These are phyloP conservation scores for Trichocladium antarcticum DNA, from an alignment of 495 filamentous ascomycete species.

Conservation along the genomic window DNA sequence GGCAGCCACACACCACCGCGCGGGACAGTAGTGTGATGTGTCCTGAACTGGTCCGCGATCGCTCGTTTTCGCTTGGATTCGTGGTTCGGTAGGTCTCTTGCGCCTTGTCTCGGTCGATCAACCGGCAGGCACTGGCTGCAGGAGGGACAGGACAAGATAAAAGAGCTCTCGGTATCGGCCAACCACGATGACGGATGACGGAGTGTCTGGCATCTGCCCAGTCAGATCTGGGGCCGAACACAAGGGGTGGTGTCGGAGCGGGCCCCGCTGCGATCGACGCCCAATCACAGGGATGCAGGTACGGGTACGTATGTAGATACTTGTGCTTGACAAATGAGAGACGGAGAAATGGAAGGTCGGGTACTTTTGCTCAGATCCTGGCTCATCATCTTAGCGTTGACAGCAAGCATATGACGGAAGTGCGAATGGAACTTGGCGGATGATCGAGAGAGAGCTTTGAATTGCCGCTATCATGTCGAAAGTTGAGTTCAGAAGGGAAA, in stretches of 20 bases:
- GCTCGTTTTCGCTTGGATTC: background rate
- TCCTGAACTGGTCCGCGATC: background rate
- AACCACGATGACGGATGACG: slow-evolving; percentile 9
- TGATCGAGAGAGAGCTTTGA: too few species aligned
- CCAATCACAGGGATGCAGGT: too few species aligned
- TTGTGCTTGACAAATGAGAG: too few species aligned
- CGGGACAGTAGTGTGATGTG: background rate
- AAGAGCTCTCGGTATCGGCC: background rate
- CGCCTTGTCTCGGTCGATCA: slow-evolving; percentile 1
- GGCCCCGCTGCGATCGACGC: background rate
- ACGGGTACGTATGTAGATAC: too few species aligned
- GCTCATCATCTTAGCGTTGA: too few species aligned
- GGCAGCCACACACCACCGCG: background rate
- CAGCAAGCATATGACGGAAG: too few species aligned
- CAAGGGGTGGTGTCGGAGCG: background rate
- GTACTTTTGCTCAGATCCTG: too few species aligned
- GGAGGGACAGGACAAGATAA: background rate
- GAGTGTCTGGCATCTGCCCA: background rate
- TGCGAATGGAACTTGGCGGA: too few species aligned
- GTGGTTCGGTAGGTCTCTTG: background rate
- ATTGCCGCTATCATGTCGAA: too few species aligned
- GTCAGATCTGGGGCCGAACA: slow-evolving; percentile 2
- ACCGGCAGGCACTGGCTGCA: background rate
- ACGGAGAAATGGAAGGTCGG: too few species aligned
- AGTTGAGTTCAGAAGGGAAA: too few species aligned